Evolutionary conservation across 1,284 basidiomycete species (phyloP), one percentile per base, ranked within the genome.

Genomic region (Peniophora sp.): DNA sequence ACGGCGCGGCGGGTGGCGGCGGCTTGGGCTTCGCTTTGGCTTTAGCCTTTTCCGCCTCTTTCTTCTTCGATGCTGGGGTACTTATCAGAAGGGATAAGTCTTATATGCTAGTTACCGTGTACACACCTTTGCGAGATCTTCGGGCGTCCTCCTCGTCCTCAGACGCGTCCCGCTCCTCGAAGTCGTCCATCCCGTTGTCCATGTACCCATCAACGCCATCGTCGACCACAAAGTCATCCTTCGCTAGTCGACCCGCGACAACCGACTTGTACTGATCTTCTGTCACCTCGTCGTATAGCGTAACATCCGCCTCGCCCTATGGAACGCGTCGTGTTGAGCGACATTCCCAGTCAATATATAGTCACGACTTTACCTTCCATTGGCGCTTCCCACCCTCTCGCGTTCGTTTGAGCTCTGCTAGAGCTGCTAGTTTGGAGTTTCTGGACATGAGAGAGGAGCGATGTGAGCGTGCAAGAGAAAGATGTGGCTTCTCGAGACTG

Each of bases 181-280:
- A 97, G 60, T 96, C 94, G 57, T 98, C 95, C 78, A 92, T 85
- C 3, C 97, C 97, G 61, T 97, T 91, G 68, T 99, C 97, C 62
- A 90, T 85, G 64, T 99, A 99, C 11, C 92, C 97, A 18, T 77
- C 81, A 0, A 88, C 80, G 49, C 95, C 94, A 70, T 99, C 97
- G 61, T 99, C 95, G 45, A 90, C 85, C 23, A 97, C 92, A 57
- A 99, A 99, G 68, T 99, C 96, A 61, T 97, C 93, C 58, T 79
- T 74, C 57, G 90, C 87, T n/a, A 97, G 74, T 17, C 97, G 78
- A 1, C 85, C 84, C 50, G 83, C 82, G 3, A 98, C 93, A 54
- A 98, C 88, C 15, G 78, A 75, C 58, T 80, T 83, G 68, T 98
- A 99, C 58, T 95, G 86, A 24, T 92, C 89, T 56, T 98, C 96